Evolutionary conservation across 768 basidiomycete species (phyloP), one percentile per base, ranked within the genome.

Genomic region (Suillus subalutaceus): DNA sequence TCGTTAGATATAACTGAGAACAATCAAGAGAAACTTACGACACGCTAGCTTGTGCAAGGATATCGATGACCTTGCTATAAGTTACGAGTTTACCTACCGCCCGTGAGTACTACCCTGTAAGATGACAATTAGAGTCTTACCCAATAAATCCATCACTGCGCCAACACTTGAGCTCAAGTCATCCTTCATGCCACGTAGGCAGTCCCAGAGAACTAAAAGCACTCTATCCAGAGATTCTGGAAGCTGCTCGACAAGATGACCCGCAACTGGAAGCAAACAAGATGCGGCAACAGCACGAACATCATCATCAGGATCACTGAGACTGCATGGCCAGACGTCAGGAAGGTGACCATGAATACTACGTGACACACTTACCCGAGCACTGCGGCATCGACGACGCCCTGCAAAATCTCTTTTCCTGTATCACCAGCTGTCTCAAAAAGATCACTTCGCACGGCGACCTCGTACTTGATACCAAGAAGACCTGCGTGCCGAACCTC

Each of bases 401-500:
- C 93, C 38, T 84, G 82, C 57, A 99, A 79, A 23, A 97, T 82
- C 20, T 83, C 80, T 66, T 77, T 81, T 20, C 88, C 90, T 6
- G 75, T 76, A 65, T 79, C 74, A n/a, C 74, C 74, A 13, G 75
- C 68, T 8, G 79, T 73, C 32, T 75, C 78, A 65, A 99, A 89
- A 30, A 98, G 79, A 74, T 97, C 95, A 63, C 84, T 88, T 69
- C 95, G 83, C 20, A 99, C 97, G 16, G 97, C 97, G 44, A 99
- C 96, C 76, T 98, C 94, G 75, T 99, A 99, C 81, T 98, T 98
- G 76, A 99, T 89, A 1, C 97, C 97, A 10, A 99, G 85, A 66
- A 99, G 80, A 37, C 97, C 97, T n/a, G 97, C 96, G 81, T 99
- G 97, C 63, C 97, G 86, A 60, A 99, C 91, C 78, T 99, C 94